Base-by-base conservation (phyloP, 176 grass and related monocot genomes). In the Pontederia paniculata region DNA sequence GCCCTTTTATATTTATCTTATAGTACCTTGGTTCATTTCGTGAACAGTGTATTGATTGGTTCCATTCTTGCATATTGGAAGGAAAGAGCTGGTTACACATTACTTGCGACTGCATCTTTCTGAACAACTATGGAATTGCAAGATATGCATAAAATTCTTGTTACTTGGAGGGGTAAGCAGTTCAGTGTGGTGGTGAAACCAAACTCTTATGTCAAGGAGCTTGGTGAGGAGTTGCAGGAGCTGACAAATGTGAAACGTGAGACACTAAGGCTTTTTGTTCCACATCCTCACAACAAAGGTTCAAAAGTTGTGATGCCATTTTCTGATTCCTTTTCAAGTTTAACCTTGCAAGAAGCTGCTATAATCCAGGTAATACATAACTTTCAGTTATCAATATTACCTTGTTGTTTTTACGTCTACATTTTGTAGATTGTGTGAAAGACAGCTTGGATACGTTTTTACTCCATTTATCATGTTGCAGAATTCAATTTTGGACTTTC, bases 201-300 rank as follows among this genome's bases (percentile, higher is more conserved):
- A 68, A 82, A 37, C 22, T 98, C 86, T 15, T 80, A 77, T 2
- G 77, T 98, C 21, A 91, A 84, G 71, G 80, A 98, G 50, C 82
- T 91, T 9, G 86, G 86, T 18, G 74, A 98, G 42, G 66, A 83
- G 54, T 58, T 98, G 43, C 93, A 88, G 64, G 83, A 80, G 9
- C 66, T 98, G 53, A 88, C 86, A 54, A 84, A 78, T 80, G 86
- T 98, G 23, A 88, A 84, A 81, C 75, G 86, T 37, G 86, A 91
- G 44, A 98, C 86, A 1, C 56, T 98, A 68, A 91, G 77, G 66
- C 77, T 98, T 75, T 79, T 98, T 60, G 80, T 91, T 73, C 93
- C 80, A 20, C 76, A 80, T 21, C 67, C 62, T 52, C 66, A 69
- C 61, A 84, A 73, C 52, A 97, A 81, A 80, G 81, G 86, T 64